These are phyloP conservation scores for Mycena pura DNA, from an alignment of 768 basidiomycete genomes.

Conservation along the genomic window DNA sequence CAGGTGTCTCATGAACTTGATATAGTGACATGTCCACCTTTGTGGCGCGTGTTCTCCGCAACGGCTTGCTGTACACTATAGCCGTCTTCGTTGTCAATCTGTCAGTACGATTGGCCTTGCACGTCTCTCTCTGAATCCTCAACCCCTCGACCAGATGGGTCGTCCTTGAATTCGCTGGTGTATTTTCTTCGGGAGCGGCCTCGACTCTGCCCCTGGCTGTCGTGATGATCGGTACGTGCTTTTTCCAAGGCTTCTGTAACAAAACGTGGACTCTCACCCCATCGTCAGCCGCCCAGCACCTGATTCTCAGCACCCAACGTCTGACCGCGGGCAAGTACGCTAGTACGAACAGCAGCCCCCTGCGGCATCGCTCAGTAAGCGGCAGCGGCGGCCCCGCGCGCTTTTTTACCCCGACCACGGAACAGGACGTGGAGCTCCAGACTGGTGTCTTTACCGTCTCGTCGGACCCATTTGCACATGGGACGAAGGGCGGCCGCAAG, in stretches of 20 bases:
- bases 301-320: slow-evolving; percentile 23
- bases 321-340: not conserved
- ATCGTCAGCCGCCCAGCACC: slow-evolving; percentile 13
- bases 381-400: not conserved
- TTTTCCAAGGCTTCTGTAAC: not conserved
- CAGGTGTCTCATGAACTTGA: not conserved
- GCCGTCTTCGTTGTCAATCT: slow-evolving; percentile 15
- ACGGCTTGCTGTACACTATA: slow-evolving; percentile 8
- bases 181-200: slow-evolving; percentile 2
- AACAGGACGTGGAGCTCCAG: slow-evolving; percentile 4
- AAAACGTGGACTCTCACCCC: no score
- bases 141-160: slow-evolving; percentile 2
- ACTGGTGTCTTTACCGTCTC: not conserved
- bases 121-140: not conserved
- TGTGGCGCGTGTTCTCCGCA: slow-evolving; percentile 1
- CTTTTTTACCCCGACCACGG: not conserved
- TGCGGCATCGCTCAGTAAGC: not conserved
- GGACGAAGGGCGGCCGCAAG: not conserved
- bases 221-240: slow-evolving; percentile 8
- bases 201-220: slow-evolving; percentile 15
- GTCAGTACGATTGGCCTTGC: no score
- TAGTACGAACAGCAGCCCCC: not conserved
- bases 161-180: slow-evolving; percentile 6
- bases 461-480: not conserved
- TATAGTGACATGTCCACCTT: slow-evolving; percentile 4